Evolutionary conservation across 2,329 filamentous ascomycete species (phyloP).

Genomic region (Zasmidium cellare): DNA sequence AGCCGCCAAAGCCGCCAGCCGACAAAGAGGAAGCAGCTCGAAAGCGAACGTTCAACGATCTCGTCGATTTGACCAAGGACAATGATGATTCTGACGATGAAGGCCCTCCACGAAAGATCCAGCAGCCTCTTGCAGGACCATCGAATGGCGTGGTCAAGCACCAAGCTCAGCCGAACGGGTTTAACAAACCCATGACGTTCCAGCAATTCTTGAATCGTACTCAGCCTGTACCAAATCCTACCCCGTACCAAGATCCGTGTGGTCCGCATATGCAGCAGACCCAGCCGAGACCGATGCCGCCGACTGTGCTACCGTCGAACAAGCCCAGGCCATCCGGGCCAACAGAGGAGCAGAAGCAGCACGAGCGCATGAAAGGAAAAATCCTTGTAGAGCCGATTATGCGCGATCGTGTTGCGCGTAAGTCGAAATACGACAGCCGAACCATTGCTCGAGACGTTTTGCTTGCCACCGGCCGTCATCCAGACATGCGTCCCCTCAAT

Average conservation of each 20-base stretch:
- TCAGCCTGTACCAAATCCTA: neutral
- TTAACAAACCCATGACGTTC: slow-evolving; percentile 16
- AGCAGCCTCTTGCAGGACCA: slow-evolving; percentile 17
- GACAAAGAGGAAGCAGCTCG: slow-evolving; percentile 58
- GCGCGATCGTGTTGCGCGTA: slow-evolving; percentile 47
- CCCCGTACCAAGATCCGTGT: neutral
- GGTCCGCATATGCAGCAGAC: slow-evolving; percentile 1
- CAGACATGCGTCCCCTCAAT: slow-evolving; percentile 60
- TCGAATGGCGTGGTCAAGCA: slow-evolving; percentile 5
- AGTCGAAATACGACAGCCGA: slow-evolving; percentile 57
- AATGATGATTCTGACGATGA: slow-evolving; percentile 47
- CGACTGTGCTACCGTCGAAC: neutral
- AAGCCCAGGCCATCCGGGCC: slow-evolving; percentile 27
- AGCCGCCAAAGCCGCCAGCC: slow-evolving; percentile 35
- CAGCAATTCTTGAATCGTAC: neutral
- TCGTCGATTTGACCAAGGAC: slow-evolving; percentile 52
- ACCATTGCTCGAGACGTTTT: slow-evolving; percentile 66
- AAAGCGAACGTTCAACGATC: slow-evolving; percentile 55
- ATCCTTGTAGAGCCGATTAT: slow-evolving; percentile 48
- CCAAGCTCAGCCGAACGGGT: slow-evolving; percentile 7
- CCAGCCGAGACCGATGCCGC: slow-evolving; percentile 2
- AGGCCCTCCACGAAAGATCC: slow-evolving; percentile 42
- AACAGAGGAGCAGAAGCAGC: slow-evolving; percentile 29
- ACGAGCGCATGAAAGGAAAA: slow-evolving; percentile 33
- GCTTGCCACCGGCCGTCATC: slow-evolving; percentile 62